Percentiles rank a stretch among this genome's conserved stretches.
Evolutionary conservation across 1,284 basidiomycete genomes (phyloP).

Genomic region (Marasmius oreades): DNA sequence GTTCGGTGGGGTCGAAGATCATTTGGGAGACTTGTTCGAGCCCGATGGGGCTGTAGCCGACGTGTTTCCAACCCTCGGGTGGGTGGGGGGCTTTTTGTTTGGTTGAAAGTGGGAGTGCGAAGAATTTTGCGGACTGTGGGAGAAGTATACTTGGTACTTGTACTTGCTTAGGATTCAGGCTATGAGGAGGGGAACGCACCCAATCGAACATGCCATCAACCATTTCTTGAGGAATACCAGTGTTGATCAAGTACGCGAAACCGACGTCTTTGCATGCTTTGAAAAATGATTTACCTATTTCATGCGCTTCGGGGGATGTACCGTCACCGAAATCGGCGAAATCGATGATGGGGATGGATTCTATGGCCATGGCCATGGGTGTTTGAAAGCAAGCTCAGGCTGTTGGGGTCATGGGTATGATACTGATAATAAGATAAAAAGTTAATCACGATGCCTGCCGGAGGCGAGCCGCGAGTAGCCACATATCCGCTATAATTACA

Average conservation of each 20-base stretch:
- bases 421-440: too few relatives aligned
- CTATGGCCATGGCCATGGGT: not conserved
- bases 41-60: constrained; percentile 40
- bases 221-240: constrained; percentile 46
- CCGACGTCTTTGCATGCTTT: constrained; percentile 41
- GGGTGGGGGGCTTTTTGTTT: constrained; percentile 60
- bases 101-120: constrained; percentile 43
- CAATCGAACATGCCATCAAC: constrained; percentile 50
- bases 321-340: constrained; percentile 50
- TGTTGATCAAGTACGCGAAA: constrained; percentile 57
- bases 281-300: constrained; percentile 55
- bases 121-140: constrained; percentile 46
- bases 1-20: constrained; percentile 35
- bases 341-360: constrained; percentile 42
- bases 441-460: too few relatives aligned
- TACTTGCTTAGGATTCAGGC: too few relatives aligned
- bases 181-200: too few relatives aligned
- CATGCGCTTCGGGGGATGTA: constrained; percentile 35
- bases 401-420: too few relatives aligned
- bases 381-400: too few relatives aligned
- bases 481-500: too few relatives aligned
- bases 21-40: constrained; percentile 44
- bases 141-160: too few relatives aligned
- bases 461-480: too few relatives aligned
- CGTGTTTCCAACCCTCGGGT: constrained; percentile 46